phyloP scores from a whole-genome alignment of 78 protist genomes.

The Reticulomyxa filosa region DNA sequence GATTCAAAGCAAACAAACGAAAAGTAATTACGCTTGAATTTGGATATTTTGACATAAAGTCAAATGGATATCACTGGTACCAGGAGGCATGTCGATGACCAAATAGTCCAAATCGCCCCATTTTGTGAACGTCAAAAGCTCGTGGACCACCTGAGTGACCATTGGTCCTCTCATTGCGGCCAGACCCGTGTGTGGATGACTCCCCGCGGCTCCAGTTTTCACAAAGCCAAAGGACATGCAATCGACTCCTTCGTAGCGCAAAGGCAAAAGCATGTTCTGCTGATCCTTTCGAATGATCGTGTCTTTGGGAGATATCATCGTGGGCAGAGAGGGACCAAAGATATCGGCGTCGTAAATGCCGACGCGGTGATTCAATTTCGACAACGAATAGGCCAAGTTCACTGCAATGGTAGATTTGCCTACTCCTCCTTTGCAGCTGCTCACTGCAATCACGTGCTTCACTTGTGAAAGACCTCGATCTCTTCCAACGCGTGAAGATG shows the following conservation, averaged over 20 bases:
- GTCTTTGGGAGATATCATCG: slow-evolving; percentile 11
- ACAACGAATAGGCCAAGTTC: slow-evolving; percentile 13
- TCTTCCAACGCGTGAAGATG: background rate
- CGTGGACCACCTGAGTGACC: slow-evolving; percentile 12
- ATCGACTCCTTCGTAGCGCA: background rate
- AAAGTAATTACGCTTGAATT: background rate
- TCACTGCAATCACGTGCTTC: slow-evolving; percentile 2
- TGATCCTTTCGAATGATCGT: background rate
- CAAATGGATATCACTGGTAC: slow-evolving; percentile 59
- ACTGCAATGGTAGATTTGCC: slow-evolving; percentile 19
- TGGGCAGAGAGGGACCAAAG: slow-evolving; percentile 67
- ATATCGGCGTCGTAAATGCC: slow-evolving; percentile 31
- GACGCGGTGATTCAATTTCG: background rate
- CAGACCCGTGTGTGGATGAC: too few species aligned
- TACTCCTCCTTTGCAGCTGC: slow-evolving; percentile 25
- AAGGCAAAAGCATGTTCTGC: background rate
- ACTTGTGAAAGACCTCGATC: background rate
- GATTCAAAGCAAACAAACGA: too few species aligned
- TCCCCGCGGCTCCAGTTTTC: too few species aligned
- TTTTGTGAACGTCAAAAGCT: slow-evolving; percentile 9
- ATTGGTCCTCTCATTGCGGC: too few species aligned
- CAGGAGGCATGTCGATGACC: slow-evolving; percentile 91
- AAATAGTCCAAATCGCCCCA: slow-evolving; percentile 77
- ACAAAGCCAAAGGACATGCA: slow-evolving; percentile 12
- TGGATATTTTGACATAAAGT: background rate